Evolutionary conservation across 371 early-diverging fungal genomes (phyloP).

Genomic region (Fennellomyces sp.): DNA sequence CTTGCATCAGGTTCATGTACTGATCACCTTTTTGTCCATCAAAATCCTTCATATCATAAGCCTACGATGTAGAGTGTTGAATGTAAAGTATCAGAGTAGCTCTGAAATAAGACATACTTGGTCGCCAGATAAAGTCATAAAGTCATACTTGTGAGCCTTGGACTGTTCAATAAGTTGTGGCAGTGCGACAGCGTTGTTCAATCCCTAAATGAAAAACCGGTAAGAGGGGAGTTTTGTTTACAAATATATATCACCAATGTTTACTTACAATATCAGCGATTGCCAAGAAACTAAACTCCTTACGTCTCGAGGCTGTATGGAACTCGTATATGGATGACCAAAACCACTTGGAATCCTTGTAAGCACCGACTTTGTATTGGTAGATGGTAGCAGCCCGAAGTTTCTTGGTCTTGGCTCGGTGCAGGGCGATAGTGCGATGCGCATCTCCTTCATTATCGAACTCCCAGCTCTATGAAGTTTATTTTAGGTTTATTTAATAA

Average conservation of each 20-base stretch:
- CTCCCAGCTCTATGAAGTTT: constrained; percentile 22
- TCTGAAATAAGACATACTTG: constrained; percentile 19
- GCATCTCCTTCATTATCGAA: constrained; percentile 31
- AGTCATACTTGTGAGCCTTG: constrained; percentile 41
- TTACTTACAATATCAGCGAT: constrained; percentile 45
- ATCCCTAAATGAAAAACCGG: constrained; percentile 35
- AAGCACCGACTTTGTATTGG: constrained; percentile 29
- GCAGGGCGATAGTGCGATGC: constrained; percentile 21
- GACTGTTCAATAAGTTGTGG: constrained; percentile 33
- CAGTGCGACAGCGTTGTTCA: constrained; percentile 44
- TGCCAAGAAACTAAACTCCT: constrained; percentile 41
- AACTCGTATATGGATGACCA: constrained; percentile 31
- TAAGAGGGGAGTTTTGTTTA: too few species aligned
- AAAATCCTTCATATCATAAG: constrained; percentile 45
- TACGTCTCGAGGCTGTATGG: constrained; percentile 31
- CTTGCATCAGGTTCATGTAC: constrained; percentile 45
- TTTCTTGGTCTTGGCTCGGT: constrained; percentile 21
- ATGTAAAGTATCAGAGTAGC: too few species aligned
- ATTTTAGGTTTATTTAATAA: not conserved
- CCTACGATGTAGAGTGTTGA: too few species aligned
- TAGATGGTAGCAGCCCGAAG: constrained; percentile 28
- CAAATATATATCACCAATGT: not conserved
- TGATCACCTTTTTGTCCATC: constrained; percentile 50
- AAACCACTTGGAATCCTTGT: constrained; percentile 23
- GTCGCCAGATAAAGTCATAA: constrained; percentile 48